Conservation (phyloP, 805 yeast genomes). For the Metschnikowia aberdeeniae region DNA sequence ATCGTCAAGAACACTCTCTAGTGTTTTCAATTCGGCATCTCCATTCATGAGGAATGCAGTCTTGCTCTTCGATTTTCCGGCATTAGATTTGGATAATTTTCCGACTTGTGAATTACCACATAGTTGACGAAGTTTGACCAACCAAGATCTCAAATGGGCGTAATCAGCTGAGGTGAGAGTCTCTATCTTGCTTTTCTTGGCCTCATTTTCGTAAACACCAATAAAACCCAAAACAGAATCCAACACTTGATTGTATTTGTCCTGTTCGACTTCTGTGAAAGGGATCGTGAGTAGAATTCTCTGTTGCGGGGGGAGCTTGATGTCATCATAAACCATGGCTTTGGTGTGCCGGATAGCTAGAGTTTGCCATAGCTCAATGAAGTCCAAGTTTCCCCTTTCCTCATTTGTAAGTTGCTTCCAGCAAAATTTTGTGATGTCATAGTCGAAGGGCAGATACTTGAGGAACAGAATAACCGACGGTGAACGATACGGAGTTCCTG, state of each 20-base stretch:
- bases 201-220: constrained; percentile 50
- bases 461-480: constrained; percentile 68
- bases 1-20: constrained; percentile 64
- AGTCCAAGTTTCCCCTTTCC: constrained; percentile 21
- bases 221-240: constrained; percentile 56
- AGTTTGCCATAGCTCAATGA: constrained; percentile 45
- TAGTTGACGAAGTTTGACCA: constrained; percentile 63
- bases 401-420: constrained; percentile 34
- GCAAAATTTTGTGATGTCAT: constrained; percentile 32
- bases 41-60: constrained; percentile 11
- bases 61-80: constrained; percentile 8
- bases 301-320: constrained; percentile 73
- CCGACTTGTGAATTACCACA: constrained; percentile 76
- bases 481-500: constrained; percentile 87
- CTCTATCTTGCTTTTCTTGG: constrained; percentile 48
- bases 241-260: constrained; percentile 66
- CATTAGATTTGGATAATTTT: constrained; percentile 15
- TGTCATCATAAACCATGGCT: constrained; percentile 72
- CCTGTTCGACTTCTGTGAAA: constrained; percentile 79
- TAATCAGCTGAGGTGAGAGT: constrained; percentile 41
- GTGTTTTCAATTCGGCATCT: constrained; percentile 33
- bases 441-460: constrained; percentile 60
- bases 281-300: constrained; percentile 67
- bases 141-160: constrained; percentile 61
- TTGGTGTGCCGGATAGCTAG: constrained; percentile 79